A percentile compares a stretch with the other conserved stretches of the same genome.
Evolutionary conservation across 352 stramenopile species (phyloP).

Genomic region (Peronospora belbahrii): DNA sequence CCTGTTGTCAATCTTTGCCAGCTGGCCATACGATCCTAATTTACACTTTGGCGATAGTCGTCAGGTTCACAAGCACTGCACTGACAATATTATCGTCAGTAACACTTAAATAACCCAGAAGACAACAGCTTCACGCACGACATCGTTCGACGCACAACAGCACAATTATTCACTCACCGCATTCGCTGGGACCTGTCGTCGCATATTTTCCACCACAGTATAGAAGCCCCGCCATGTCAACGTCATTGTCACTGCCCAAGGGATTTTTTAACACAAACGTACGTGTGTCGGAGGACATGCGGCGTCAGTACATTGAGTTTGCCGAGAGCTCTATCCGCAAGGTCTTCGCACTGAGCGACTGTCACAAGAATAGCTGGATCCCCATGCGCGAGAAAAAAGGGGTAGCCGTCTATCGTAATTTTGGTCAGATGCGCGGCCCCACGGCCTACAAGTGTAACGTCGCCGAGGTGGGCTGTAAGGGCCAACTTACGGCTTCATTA

Average conservation of each 20-base stretch:
- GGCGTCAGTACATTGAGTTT: conserved; percentile 71
- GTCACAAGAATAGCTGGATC: conserved; percentile 80
- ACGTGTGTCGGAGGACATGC: conserved; percentile 60
- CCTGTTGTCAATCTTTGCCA: neutral
- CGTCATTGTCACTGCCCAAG: conserved; percentile 58
- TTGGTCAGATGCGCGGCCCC: conserved; percentile 43
- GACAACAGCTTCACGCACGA: conserved; percentile 6
- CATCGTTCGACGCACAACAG: too few relatives aligned
- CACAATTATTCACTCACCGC: conserved; percentile 11
- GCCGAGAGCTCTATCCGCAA: conserved; percentile 77
- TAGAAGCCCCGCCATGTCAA: conserved; percentile 28
- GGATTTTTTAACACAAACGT: conserved; percentile 69
- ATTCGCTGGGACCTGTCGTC: conserved; percentile 7
- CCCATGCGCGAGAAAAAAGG: conserved; percentile 79
- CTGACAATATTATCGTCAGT: conserved; percentile 18
- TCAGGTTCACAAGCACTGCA: conserved; percentile 11
- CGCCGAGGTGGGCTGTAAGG: conserved; percentile 69
- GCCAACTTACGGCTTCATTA: conserved; percentile 54
- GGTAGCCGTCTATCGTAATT: conserved; percentile 76
- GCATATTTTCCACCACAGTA: conserved; percentile 4
- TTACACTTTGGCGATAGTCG: conserved; percentile 4
- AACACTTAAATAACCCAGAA: conserved; percentile 13
- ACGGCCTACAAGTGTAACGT: conserved; percentile 70
- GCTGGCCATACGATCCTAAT: conserved; percentile 8
- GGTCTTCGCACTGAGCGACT: conserved; percentile 74